phyloP scores from a whole-genome alignment of 164 flowering plant species.

The Amborella trichopoda region DNA sequence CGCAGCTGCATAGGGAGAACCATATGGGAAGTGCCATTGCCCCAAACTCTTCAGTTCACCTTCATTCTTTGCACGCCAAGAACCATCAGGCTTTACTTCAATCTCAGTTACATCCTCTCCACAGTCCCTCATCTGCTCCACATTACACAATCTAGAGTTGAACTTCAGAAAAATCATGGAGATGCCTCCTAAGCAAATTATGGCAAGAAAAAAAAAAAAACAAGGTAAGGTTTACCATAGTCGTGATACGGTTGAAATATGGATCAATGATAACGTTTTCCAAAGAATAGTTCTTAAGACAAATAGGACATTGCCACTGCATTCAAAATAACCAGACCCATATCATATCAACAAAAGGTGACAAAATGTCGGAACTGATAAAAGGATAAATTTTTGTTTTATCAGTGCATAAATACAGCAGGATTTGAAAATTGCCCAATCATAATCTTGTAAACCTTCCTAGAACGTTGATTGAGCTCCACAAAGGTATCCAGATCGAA shows the following conservation, averaged over 20 bases:
- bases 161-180: too few species aligned
- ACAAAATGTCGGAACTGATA: too few species aligned
- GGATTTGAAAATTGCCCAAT: too few species aligned
- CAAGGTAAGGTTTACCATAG: conserved; percentile 38
- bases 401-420: too few species aligned
- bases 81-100: conserved; percentile 93
- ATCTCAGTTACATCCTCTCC: conserved; percentile 88
- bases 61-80: conserved; percentile 85
- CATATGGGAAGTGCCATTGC: conserved; percentile 74
- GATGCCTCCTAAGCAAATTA: neutral
- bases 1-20: conserved; percentile 36
- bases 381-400: too few species aligned
- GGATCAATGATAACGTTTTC: conserved; percentile 84
- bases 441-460: conserved; percentile 87
- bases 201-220: neutral
- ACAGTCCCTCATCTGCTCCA: conserved; percentile 53
- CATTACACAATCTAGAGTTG: too few species aligned
- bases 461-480: conserved; percentile 87
- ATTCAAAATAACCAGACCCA: conserved; percentile 6
- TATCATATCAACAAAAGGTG: neutral
- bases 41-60: conserved; percentile 53
- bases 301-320: conserved; percentile 99
- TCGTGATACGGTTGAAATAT: conserved; percentile 76
- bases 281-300: conserved; percentile 80
- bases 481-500: conserved; percentile 95